Evolutionary conservation across 495 filamentous ascomycete species (phyloP), one percentile per base, ranked within the genome.

Genomic region (Aspergillus coremiiformis): DNA sequence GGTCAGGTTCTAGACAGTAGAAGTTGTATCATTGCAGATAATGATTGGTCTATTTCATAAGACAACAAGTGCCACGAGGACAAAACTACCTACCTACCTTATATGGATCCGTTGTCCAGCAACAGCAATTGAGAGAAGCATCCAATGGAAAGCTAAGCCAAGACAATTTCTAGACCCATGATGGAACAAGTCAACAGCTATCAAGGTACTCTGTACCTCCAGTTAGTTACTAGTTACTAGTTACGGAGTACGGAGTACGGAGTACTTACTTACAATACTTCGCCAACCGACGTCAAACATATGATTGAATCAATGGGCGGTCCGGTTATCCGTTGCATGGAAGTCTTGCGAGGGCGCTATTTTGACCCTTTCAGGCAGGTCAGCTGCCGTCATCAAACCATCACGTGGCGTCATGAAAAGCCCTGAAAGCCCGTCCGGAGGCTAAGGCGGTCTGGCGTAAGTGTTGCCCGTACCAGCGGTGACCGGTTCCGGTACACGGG

Each of bases 391-490:
- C 55, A 51, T 55, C 47, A 12, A 56, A 33, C 49, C 62, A 63
- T 67, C 64, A 67, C 64, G 64, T 67, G 64, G 64, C 60, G 56
- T 55, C 51, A 62, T 58, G 29, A 35, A 39, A 21, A 35, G 49
- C 39, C 30, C 48, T 57, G 37, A 51, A 47, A 35, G 44, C 43
- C 37, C n/a, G n/a, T n/a, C n/a, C 43, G 44, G 27, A 19, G 43
- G 22, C 37, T 19, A 22, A 39, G 49, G 52, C 49, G 54, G 58
- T 57, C 52, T 55, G 48, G 24, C 30, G 49, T 39, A 49, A 47
- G 21, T 39, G 24, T 19, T 46, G 4, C 23, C 23, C 9, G 42
- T 58, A 48, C n/a, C 12, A 42, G 44, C 43, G 51, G 53, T 60
- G 57, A 60, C 58, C 46, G 41, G 49, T 49, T 57, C 51, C 42